Base-by-base conservation (phyloP, 2,329 filamentous ascomycete genomes). In the Nectriaceae sp. region DNA sequence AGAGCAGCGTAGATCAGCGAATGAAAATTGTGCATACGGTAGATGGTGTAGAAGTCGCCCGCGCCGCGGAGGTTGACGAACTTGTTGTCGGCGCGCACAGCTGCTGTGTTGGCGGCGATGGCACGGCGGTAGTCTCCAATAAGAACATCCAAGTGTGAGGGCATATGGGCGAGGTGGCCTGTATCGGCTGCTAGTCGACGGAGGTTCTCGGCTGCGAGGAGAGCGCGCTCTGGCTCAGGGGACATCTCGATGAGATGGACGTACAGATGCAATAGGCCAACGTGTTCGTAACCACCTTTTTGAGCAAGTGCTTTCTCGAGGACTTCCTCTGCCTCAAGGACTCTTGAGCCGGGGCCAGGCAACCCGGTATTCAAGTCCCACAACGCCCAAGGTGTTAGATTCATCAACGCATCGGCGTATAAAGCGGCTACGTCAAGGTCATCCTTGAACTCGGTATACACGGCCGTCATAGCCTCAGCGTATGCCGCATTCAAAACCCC, bases 211-310 rank as follows among this genome's bases (percentile, higher is more conserved):
- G 85, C 85, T 0, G 77, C 73, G 1, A 76, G 67, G 2, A 88
- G 63, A 0, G 83, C 87, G 3, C 67, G 63, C 60, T 88, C 86
- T 0, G 87, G 86, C 19, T 61, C 55, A 1, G 44, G 47, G 0
- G 87, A 90, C 87, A 90, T 90, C 62, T 91, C 88, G 75, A 89
- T 87, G 3, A 89, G 77, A 57, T 90, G 87, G 33, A 90, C 88
- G 65, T 91, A 91, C 24, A 90, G 69, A 64, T 92, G 88, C 5
- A 90, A 72, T 0, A 91, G 66, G 0, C 88, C 88, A 0, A 88
- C 84, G 59, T 94, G 89, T 5, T 70, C 57, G 3, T 73, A 64
- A 1, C 70, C 70, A 4, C 59, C 63, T 0, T 58, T 49, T 2
- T 61, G 60, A 3, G 75, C 70, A 16, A 92, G 68, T 0, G 82